A percentile compares a stretch with the other conserved stretches of the same genome.
phyloP scores from a whole-genome alignment of 495 filamentous ascomycete species.

The Halenospora varia region DNA sequence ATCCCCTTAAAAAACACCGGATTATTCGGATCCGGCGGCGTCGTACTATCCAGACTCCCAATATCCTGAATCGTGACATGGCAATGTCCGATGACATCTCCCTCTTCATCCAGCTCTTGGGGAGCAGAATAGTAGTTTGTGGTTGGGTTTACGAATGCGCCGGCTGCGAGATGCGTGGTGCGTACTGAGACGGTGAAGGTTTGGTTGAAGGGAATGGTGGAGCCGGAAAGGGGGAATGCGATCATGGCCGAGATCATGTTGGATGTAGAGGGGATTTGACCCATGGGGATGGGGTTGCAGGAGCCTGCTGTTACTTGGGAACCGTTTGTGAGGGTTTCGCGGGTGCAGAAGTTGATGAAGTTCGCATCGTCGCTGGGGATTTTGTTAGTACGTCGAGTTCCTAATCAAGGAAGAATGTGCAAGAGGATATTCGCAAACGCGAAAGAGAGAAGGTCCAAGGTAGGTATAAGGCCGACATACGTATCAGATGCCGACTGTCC shows the following conservation, averaged over 20 bases:
- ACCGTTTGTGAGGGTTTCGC: conserved; percentile 65
- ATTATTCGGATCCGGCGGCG: conserved; percentile 46
- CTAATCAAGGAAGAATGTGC: no score
- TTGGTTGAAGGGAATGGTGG: conserved; percentile 40
- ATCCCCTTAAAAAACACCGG: conserved; percentile 76
- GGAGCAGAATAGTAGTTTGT: conserved; percentile 64
- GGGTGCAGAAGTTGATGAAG: conserved; percentile 67
- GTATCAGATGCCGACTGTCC: no score
- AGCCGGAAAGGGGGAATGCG: conserved; percentile 45
- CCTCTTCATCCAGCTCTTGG: conserved; percentile 47
- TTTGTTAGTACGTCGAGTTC: no score
- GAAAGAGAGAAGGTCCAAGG: no score
- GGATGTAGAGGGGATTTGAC: conserved; percentile 55
- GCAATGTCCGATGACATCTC: conserved; percentile 63
- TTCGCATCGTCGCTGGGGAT: conserved; percentile 45
- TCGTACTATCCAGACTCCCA: conserved; percentile 41
- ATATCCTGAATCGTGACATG: conserved; percentile 66
- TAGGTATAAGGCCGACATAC: no score
- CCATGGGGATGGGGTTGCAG: conserved; percentile 68
- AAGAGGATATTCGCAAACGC: no score
- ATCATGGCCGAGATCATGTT: conserved; percentile 68
- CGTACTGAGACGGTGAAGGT: conserved; percentile 56
- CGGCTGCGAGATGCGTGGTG: conserved; percentile 53
- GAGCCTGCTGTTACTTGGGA: conserved; percentile 56
- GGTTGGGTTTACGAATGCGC: conserved; percentile 60